These are phyloP conservation scores for Madurella mycetomatis DNA, from an alignment of 2,329 filamentous ascomycete genomes.

Conservation along the genomic window DNA sequence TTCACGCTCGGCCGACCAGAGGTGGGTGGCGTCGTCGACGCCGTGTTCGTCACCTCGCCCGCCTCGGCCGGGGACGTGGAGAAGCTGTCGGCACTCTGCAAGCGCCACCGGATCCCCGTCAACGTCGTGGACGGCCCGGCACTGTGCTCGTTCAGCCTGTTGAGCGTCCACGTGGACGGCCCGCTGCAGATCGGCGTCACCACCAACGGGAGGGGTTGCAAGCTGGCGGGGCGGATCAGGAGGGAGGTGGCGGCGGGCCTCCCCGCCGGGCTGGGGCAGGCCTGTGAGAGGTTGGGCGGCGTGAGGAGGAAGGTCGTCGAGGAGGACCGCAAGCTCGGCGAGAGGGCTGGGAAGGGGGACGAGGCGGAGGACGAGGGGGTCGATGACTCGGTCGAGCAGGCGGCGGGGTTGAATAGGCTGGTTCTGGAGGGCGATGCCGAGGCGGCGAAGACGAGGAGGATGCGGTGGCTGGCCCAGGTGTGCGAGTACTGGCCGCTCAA, in stretches of 20 bases:
- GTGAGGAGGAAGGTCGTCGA: conserved; percentile 68
- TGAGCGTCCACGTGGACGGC: conserved; percentile 85
- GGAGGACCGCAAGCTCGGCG: conserved; percentile 50
- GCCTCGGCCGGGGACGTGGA: conserved; percentile 41
- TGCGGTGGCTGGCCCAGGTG: conserved; percentile 91
- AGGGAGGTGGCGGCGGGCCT: conserved; percentile 81
- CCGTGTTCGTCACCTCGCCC: conserved; percentile 78
- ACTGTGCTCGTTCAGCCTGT: conserved; percentile 83
- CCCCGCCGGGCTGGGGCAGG: conserved; percentile 68
- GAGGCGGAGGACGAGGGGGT: conserved; percentile 34
- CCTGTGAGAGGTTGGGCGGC: conserved; percentile 72
- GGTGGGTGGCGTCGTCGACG: conserved; percentile 74
- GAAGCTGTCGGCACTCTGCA: conserved; percentile 71
- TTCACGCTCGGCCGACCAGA: conserved; percentile 74
- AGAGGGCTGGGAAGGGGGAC: conserved; percentile 41
- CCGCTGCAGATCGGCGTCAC: conserved; percentile 93
- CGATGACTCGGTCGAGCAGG: conserved; percentile 68
- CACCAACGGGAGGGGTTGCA: conserved; percentile 91
- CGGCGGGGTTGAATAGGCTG: conserved; percentile 77
- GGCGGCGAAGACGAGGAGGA: conserved; percentile 71
- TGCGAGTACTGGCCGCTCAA: conserved; percentile 98
- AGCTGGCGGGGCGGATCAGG: conserved; percentile 82
- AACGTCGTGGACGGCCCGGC: conserved; percentile 86
- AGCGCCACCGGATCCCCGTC: conserved; percentile 76
- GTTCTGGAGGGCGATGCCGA: conserved; percentile 69